These are phyloP conservation scores for Cercospora beticola DNA, from an alignment of 2,329 filamentous ascomycete species.

Conservation along the genomic window DNA sequence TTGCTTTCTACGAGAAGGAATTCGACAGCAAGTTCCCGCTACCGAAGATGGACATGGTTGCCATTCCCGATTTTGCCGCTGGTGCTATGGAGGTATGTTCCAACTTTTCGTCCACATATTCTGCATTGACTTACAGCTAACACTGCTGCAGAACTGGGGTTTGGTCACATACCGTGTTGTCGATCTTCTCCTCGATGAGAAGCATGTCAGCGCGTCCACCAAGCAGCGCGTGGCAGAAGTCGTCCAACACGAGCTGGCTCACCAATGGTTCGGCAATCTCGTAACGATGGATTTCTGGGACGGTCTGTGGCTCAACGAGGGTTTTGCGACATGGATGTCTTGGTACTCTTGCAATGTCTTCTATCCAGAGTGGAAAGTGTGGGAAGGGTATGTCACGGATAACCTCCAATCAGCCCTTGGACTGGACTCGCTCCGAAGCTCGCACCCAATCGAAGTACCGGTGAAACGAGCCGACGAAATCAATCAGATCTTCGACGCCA, in stretches of 20 bases:
- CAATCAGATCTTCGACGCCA: constrained; percentile 97
- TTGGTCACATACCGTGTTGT: constrained; percentile 93
- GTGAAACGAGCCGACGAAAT: constrained; percentile 95
- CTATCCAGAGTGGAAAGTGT: constrained; percentile 98
- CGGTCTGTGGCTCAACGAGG: constrained; percentile 92
- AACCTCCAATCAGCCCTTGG: constrained; percentile 84
- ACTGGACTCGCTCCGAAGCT: constrained; percentile 88
- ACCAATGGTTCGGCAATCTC: constrained; percentile 97
- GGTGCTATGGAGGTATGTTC: constrained; percentile 46
- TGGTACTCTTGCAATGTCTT: constrained; percentile 93
- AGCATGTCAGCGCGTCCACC: constrained; percentile 80
- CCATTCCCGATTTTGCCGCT: constrained; percentile 91
- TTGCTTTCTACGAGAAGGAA: constrained; percentile 93
- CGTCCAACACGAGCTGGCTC: constrained; percentile 93
- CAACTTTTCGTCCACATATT: not conserved
- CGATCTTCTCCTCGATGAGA: constrained; percentile 86
- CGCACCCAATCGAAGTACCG: constrained; percentile 93
- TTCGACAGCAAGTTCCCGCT: constrained; percentile 85
- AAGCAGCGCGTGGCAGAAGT: constrained; percentile 94
- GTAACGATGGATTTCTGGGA: constrained; percentile 99
- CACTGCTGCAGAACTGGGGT: constrained; percentile 97
- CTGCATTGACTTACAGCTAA: not conserved
- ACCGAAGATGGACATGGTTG: constrained; percentile 95
- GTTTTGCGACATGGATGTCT: constrained; percentile 89
- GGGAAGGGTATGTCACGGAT: constrained; percentile 92